Evolutionary conservation across 208 protist genomes (phyloP), one percentile per base, ranked within the genome.

Genomic region (Trypanosomatidae sp.): DNA sequence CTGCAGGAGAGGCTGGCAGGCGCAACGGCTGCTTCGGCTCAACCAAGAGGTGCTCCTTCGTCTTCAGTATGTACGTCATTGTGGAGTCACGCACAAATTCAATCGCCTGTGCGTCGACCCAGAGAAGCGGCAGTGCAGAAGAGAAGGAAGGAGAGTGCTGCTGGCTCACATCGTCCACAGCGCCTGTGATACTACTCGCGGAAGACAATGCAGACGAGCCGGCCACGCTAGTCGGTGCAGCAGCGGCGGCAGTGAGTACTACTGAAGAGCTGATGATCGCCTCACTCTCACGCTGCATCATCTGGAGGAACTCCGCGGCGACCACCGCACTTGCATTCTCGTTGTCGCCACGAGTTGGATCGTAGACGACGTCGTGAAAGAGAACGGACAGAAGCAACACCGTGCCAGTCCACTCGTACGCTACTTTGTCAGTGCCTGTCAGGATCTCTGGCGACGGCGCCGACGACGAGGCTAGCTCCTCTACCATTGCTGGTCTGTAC

Each of bases 321-420:
- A 84, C 76, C 1, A 59, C 76, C 28, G 74, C 87, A 58, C 91
- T 95, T 43, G 74, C 25, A 58, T 88, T 84, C 69, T 95, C 91
- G 77, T 95, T 95, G 76, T 93, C 89, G 39, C 60, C 39, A 3
- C 73, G 60, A 15, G 33, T 71, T 19, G 91, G 83, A 65, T 91
- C 82, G 76, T 95, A 95, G 33, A 95, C 82, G 12, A 74, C 80
- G 65, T 95, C 91, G 80, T 95, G 91, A 71, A 93, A 95, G 7
- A 95, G 73, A 49, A 93, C 76, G 8, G 89, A 79, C n/a, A 95
- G 70, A 7, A 89, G 80, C 36, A 95, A 33, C 55, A 82, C 74
- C 44, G 90, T 79, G 30, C 67, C 71, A 15, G 58, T 52, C 69
- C 76, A 81, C 22, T 67, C 62, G 50, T 74, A 47, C 33, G 43